These are phyloP conservation scores for Plasmodium coatneyi DNA, from an alignment of 169 alveolate genomes.

Conservation along the genomic window DNA sequence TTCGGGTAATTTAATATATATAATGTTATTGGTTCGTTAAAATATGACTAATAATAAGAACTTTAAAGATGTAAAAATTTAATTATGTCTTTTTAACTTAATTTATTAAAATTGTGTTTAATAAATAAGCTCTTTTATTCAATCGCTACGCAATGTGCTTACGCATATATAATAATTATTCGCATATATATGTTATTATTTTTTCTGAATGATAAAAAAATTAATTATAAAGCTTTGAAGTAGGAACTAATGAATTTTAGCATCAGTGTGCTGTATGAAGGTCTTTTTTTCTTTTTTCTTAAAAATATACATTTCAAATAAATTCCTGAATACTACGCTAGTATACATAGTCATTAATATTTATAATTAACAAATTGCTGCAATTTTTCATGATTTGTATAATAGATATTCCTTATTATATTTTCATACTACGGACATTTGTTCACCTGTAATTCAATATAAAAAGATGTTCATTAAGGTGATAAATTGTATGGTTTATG, in stretches of 20 bases:
- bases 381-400: neutral
- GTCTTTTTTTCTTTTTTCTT: neutral
- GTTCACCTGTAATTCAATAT: neutral
- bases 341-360: neutral
- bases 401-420: neutral
- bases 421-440: neutral
- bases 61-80: no score
- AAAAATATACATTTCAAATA: neutral
- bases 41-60: no score
- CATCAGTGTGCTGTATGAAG: neutral
- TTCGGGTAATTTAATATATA: no score
- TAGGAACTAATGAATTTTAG: neutral
- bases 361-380: neutral
- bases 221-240: neutral
- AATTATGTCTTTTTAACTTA: no score
- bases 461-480: neutral
- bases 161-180: no score
- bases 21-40: no score
- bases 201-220: no score
- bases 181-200: no score
- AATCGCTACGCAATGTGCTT: no score
- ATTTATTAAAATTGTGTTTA: no score
- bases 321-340: neutral
- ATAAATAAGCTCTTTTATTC: no score
- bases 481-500: neutral